Evolutionary conservation across 1,284 basidiomycete genomes (phyloP).

Genomic region (Tilletia setariae): DNA sequence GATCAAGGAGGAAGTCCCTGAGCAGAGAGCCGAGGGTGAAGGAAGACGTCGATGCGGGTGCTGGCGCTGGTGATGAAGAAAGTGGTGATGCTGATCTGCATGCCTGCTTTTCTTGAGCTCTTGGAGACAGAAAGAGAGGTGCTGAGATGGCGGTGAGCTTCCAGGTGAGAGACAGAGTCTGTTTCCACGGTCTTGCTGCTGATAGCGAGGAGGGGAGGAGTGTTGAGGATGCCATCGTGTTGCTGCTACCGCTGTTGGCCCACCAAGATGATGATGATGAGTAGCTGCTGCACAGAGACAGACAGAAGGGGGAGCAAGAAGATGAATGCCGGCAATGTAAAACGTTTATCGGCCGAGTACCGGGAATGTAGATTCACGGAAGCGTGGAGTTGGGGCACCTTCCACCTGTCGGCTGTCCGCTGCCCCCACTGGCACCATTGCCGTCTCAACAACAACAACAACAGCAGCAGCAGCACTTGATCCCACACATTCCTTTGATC

Average conservation of each 20-base stretch:
- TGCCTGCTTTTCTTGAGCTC: slow-evolving; percentile 10
- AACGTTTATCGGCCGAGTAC: no score
- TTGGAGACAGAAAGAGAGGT: not conserved
- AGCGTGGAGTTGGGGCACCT: not conserved
- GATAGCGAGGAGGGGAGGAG: no score
- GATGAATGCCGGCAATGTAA: no score
- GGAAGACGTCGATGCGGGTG: not conserved
- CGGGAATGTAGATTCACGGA: no score
- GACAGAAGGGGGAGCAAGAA: no score
- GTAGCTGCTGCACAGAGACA: no score
- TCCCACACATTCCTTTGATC: not conserved
- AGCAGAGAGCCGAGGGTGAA: slow-evolving; percentile 5
- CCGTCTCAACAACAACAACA: not conserved
- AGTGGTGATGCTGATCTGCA: not conserved
- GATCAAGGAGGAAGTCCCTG: slow-evolving; percentile 2
- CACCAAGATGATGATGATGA: no score
- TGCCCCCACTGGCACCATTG: not conserved
- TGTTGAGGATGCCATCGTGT: no score
- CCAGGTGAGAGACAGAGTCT: no score
- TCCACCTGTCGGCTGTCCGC: not conserved
- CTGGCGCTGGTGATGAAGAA: not conserved
- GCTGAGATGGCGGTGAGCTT: not conserved
- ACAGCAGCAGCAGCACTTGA: not conserved
- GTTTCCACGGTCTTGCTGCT: no score
- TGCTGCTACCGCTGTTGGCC: no score